A percentile compares a stretch with the other conserved stretches of the same genome.
These are phyloP conservation scores for Acanthamoeba rhysodes DNA, from an alignment of 208 protist genomes.

Conservation along the genomic window DNA sequence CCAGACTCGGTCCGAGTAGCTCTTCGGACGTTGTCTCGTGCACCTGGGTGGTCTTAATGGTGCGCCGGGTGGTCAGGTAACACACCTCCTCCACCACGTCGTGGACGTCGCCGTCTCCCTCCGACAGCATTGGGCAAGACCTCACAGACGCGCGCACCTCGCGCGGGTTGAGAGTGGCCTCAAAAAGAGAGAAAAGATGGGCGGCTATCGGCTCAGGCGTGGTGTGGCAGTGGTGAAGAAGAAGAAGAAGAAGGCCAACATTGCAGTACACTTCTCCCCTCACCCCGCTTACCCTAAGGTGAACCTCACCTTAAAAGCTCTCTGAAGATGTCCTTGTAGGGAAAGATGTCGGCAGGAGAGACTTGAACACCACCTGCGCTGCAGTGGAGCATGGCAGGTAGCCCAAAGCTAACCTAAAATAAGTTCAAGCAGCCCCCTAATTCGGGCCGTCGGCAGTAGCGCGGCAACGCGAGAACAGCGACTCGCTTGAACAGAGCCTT, in stretches of 20 bases:
- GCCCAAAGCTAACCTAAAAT: too few species aligned
- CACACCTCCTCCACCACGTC: background rate
- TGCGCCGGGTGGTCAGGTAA: background rate
- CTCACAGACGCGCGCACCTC: too few species aligned
- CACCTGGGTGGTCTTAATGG: too few species aligned
- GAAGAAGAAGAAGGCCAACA: background rate
- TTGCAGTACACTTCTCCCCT: too few species aligned
- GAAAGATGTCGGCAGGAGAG: background rate
- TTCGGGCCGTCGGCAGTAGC: too few species aligned
- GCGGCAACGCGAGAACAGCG: too few species aligned
- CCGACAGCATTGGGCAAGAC: background rate
- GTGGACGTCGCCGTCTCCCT: background rate
- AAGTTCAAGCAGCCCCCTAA: too few species aligned
- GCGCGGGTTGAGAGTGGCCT: too few species aligned
- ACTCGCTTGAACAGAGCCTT: too few species aligned
- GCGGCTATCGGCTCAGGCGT: background rate
- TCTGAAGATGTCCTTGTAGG: background rate
- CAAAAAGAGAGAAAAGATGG: background rate
- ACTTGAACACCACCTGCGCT: background rate
- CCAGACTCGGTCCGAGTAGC: too few species aligned
- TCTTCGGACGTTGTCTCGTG: too few species aligned
- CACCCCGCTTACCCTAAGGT: background rate
- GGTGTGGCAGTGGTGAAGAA: background rate
- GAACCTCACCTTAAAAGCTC: background rate
- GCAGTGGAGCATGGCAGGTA: too few species aligned